Evolutionary conservation across 2,329 filamentous ascomycete genomes (phyloP), one percentile per base, ranked within the genome.

Genomic region (Aschersonia sp.): DNA sequence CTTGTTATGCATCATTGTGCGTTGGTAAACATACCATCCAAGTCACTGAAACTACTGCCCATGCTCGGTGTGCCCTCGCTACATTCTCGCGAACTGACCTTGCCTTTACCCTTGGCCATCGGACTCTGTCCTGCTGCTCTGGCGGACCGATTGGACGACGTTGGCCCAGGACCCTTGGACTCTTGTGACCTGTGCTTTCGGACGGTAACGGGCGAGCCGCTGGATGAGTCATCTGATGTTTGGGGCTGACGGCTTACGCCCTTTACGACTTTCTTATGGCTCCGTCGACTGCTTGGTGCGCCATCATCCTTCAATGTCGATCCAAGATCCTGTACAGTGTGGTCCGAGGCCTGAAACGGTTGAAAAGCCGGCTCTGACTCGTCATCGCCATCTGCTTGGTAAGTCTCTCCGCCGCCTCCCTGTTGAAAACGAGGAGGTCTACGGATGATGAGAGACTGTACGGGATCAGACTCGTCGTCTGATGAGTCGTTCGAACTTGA

Each of bases 1-100:
- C 20, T 20, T 20, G 20, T 20, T 20, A 20, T 20, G 7, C 3
- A n/a, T n/a, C 45, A 45, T 10, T 42, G 44, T 50, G n/a, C 47
- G 20, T 5, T 4, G 30, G 45, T 30, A 43, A 50, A 55, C 61
- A 51, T 68, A 78, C 84, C 85, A 60, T 91, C 86, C 43, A 94
- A 72, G 66, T 92, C 87, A 63, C 85, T 91, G 57, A 88, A 92
- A 56, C 85, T 89, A 61, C 85, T 91, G 1, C 85, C 84, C 80
- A 89, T 88, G 56, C 84, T 88, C 1, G 82, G 84, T 10, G 81
- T 83, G 10, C 82, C 82, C 52, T 88, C 83, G 57, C 82, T 87
- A 9, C 77, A 78, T 52, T 84, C 80, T 9, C 73, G 71, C 1
- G 74, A 75, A 44, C 68, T 63, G 0, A 68, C 71, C 68, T 63